Evolutionary conservation across 2,329 filamentous ascomycete species (phyloP).

Genomic region (Cadophora sp.): DNA sequence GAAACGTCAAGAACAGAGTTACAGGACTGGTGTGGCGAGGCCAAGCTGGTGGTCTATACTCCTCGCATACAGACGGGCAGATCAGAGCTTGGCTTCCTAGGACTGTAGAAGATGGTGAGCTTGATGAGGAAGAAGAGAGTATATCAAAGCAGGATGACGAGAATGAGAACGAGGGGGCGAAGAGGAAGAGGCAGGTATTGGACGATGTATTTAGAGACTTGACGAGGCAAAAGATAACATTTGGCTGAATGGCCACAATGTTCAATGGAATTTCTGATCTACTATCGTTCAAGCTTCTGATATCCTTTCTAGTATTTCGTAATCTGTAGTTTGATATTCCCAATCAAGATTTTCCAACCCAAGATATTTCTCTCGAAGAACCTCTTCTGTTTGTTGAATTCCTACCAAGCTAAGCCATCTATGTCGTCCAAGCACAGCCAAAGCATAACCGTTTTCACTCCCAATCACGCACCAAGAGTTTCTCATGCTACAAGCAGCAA

Average conservation of each 20-base stretch:
- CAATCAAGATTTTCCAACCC: too few relatives aligned
- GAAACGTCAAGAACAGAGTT: constrained; percentile 70
- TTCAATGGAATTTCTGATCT: background rate
- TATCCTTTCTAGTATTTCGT: background rate
- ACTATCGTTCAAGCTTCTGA: background rate
- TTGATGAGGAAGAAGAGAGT: constrained; percentile 55
- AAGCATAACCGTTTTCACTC: too few relatives aligned
- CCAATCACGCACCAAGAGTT: too few relatives aligned
- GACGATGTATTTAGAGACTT: constrained; percentile 82
- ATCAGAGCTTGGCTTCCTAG: constrained; percentile 80
- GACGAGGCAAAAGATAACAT: constrained; percentile 75
- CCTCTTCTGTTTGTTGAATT: too few relatives aligned
- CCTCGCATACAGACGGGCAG: constrained; percentile 82
- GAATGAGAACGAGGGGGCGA: constrained; percentile 56
- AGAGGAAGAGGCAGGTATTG: constrained; percentile 78
- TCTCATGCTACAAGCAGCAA: too few relatives aligned
- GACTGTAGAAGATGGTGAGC: constrained; percentile 57
- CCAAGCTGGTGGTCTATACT: constrained; percentile 74
- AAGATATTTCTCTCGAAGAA: too few relatives aligned
- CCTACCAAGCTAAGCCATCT: too few relatives aligned
- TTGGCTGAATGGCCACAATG: constrained; percentile 45
- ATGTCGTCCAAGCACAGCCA: too few relatives aligned
- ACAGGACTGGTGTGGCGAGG: constrained; percentile 78
- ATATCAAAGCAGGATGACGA: constrained; percentile 50
- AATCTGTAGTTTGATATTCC: background rate